Evolutionary conservation across 2,329 filamentous ascomycete species (phyloP), one percentile per base, ranked within the genome.

Genomic region (Cladophialophora immunda): DNA sequence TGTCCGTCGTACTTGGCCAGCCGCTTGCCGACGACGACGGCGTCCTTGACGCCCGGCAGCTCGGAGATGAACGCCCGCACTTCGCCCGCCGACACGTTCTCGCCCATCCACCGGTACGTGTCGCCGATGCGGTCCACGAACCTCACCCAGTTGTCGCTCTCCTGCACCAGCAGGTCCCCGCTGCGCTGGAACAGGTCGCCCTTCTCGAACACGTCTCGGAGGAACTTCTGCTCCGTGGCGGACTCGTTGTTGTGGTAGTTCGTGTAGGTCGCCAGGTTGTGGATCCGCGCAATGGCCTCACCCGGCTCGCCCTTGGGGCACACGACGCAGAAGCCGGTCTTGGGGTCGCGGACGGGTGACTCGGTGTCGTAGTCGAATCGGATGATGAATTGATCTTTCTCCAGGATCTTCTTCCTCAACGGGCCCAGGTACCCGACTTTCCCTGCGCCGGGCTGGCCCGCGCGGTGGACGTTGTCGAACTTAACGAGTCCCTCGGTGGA

Each of bases 171-270:
- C 25, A 96, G 84, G 74, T 97, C 93, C 17, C 93, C 93, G 0
- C 92, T 90, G 32, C 92, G 87, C 83, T 93, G 96, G 83, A 88
- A 97, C 0, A 87, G 89, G 74, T 97, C 93, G 13, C 90, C 92
- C 74, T 89, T 90, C 64, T 79, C 81, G 68, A 95, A 86, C 2
- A 95, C 91, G 72, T 90, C 82, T 3, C 90, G 86, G 67, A 96
- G 77, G 45, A 97, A 85, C 79, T 97, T 97, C 70, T 86, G 83
- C 38, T 87, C 81, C 0, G 90, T 92, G 0, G 92, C 92, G 34
- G 85, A 83, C 15, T 83, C 77, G 77, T 97, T 93, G 67, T 88
- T 88, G 76, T 90, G 92, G 79, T 97, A 97, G 2, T 93, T 93
- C 75, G 93, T 90, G 80, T 93, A 97, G 11, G 85, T 86, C 25